Evolutionary conservation across 495 filamentous ascomycete genomes (phyloP).

Genomic region (Friedmanniomyces simplex): DNA sequence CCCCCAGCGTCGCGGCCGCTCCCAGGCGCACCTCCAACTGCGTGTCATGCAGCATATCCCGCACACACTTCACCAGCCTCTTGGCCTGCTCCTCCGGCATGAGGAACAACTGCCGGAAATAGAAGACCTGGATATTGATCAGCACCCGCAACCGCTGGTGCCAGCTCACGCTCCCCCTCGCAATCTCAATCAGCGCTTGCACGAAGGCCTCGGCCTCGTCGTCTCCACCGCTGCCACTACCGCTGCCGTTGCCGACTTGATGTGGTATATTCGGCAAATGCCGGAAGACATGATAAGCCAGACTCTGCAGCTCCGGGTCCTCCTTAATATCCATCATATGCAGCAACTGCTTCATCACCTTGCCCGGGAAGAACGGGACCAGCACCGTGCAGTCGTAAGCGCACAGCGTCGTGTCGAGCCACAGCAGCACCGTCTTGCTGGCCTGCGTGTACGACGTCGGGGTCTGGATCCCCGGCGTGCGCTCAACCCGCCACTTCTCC

Average conservation of each 20-base stretch:
- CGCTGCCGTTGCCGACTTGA: constrained; percentile 58
- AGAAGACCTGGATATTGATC: constrained; percentile 98
- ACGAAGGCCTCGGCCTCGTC: constrained; percentile 71
- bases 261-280: constrained; percentile 95
- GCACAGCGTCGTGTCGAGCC: constrained; percentile 85
- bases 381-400: constrained; percentile 89
- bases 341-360: constrained; percentile 80
- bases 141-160: constrained; percentile 93
- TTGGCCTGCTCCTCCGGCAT: constrained; percentile 66
- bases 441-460: constrained; percentile 91
- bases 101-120: constrained; percentile 95
- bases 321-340: constrained; percentile 99
- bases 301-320: constrained; percentile 86
- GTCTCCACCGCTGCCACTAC: too few relatives aligned
- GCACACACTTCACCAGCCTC: constrained; percentile 76
- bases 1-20: constrained; percentile 79
- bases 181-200: constrained; percentile 75
- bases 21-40: constrained; percentile 95
- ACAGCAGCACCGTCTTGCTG: constrained; percentile 88
- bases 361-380: constrained; percentile 78
- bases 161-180: constrained; percentile 78
- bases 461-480: constrained; percentile 80
- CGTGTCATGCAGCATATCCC: constrained; percentile 81
- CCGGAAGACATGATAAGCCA: constrained; percentile 95
- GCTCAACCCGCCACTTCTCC: constrained; percentile 76